Conservation (phyloP, 305 asterid genomes). For the Andrographis paniculata region DNA sequence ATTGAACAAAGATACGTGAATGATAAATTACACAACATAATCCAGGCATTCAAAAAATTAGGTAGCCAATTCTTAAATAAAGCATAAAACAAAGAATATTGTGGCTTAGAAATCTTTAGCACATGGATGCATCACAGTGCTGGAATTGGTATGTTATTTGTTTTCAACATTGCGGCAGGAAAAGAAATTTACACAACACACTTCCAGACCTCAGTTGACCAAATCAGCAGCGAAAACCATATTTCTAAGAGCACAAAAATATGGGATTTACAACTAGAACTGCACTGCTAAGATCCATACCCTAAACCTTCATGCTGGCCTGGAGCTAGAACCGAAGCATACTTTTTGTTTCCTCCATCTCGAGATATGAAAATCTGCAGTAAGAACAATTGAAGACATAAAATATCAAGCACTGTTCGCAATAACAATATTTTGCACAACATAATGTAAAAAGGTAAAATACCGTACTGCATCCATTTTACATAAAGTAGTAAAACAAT, state of each 20-base stretch:
- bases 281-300: slow-evolving; percentile 30
- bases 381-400: background rate
- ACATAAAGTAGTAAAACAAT: too few species aligned
- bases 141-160: background rate
- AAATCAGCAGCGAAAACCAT: too few species aligned
- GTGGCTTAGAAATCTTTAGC: too few species aligned
- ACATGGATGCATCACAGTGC: background rate
- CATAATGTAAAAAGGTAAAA: background rate
- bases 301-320: slow-evolving; percentile 89
- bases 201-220: too few species aligned
- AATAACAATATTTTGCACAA: background rate
- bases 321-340: slow-evolving; percentile 88
- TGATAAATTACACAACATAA: too few species aligned
- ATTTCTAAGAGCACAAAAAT: background rate
- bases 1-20: too few species aligned
- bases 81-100: too few species aligned
- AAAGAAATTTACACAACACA: background rate
- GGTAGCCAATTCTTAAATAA: too few species aligned
- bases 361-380: slow-evolving; percentile 91
- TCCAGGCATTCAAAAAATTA: too few species aligned
- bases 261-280: background rate
- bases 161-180: background rate
- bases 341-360: slow-evolving; percentile 91
- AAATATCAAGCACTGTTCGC: background rate
- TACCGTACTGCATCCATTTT: too few species aligned